Evolutionary conservation across 768 basidiomycete genomes (phyloP).

Genomic region (Phylloporus rhodoxanthus): DNA sequence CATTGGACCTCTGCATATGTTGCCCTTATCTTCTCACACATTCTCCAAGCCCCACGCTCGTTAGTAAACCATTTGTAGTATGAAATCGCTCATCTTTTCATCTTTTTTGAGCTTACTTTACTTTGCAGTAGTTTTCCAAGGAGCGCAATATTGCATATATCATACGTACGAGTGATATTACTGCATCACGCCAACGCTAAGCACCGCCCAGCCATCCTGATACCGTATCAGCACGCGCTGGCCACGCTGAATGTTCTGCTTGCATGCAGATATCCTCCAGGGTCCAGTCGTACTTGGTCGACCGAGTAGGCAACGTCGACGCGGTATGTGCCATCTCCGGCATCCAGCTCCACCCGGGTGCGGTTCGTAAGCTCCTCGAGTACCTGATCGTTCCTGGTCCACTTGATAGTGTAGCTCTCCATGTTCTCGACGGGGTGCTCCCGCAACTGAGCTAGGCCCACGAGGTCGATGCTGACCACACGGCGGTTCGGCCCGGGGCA

Average conservation of each 20-base stretch:
- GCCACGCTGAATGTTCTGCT: constrained; percentile 14
- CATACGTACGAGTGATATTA: constrained; percentile 10
- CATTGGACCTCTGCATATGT: constrained; percentile 10
- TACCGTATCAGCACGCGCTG: neutral
- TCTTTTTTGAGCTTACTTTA: constrained; percentile 19
- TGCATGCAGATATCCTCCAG: constrained; percentile 28
- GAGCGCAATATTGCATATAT: constrained; percentile 11
- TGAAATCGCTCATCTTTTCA: constrained; percentile 14
- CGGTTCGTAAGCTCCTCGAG: constrained; percentile 45
- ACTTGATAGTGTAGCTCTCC: constrained; percentile 54
- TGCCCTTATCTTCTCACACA: constrained; percentile 6
- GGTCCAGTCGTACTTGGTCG: constrained; percentile 51
- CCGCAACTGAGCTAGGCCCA: constrained; percentile 58
- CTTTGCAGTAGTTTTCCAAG: constrained; percentile 18
- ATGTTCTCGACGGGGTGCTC: constrained; percentile 20
- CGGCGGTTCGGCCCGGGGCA: constrained; percentile 33
- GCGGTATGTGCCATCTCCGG: constrained; percentile 38
- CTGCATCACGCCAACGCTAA: neutral
- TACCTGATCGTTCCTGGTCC: constrained; percentile 44
- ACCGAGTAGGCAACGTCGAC: constrained; percentile 48
- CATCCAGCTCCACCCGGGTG: constrained; percentile 42
- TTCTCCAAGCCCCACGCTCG: constrained; percentile 14
- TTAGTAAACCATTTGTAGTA: constrained; percentile 25
- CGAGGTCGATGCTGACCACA: constrained; percentile 43
- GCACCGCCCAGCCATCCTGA: neutral